These are phyloP conservation scores for Eurotiales sp. DNA, from an alignment of 2,329 filamentous ascomycete species.

Conservation along the genomic window DNA sequence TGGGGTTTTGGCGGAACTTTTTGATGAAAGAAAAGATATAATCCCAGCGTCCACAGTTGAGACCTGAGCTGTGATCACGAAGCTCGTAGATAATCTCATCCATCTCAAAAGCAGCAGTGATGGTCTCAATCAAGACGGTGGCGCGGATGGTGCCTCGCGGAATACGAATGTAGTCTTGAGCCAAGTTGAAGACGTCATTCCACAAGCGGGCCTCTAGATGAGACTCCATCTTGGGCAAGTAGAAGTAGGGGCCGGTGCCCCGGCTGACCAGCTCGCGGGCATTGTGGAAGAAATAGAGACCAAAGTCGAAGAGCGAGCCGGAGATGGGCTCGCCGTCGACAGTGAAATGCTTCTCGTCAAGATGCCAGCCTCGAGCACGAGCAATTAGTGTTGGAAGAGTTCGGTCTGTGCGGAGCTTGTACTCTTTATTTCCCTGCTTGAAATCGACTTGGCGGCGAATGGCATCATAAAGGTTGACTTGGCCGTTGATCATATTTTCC, in stretches of 20 bases:
- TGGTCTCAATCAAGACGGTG: slow-evolving; percentile 96
- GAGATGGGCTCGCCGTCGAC: slow-evolving; percentile 94
- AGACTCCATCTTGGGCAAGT: slow-evolving; percentile 96
- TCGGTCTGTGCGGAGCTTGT: slow-evolving; percentile 92
- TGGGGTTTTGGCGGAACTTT: slow-evolving; percentile 93
- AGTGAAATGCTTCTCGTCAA: slow-evolving; percentile 97
- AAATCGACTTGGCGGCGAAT: slow-evolving; percentile 93
- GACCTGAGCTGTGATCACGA: slow-evolving; percentile 87
- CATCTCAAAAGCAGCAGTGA: slow-evolving; percentile 98
- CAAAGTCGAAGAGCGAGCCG: slow-evolving; percentile 91
- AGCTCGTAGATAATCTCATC: slow-evolving; percentile 99
- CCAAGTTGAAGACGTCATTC: slow-evolving; percentile 97
- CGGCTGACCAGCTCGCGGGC: slow-evolving; percentile 79
- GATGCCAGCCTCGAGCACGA: slow-evolving; percentile 92
- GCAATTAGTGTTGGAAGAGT: slow-evolving; percentile 86
- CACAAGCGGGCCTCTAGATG: slow-evolving; percentile 95
- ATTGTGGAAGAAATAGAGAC: slow-evolving; percentile 99
- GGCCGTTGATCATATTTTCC: slow-evolving; percentile 99
- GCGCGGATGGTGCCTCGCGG: slow-evolving; percentile 86
- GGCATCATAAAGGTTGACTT: slow-evolving; percentile 96
- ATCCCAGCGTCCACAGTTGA: slow-evolving; percentile 99
- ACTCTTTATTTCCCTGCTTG: slow-evolving; percentile 91
- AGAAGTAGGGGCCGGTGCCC: slow-evolving; percentile 92
- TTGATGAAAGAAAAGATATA: slow-evolving; percentile 99
- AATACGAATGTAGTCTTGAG: slow-evolving; percentile 89